Base-by-base conservation (phyloP, 352 stramenopile species). In the Globisporangium megalacanthum region DNA sequence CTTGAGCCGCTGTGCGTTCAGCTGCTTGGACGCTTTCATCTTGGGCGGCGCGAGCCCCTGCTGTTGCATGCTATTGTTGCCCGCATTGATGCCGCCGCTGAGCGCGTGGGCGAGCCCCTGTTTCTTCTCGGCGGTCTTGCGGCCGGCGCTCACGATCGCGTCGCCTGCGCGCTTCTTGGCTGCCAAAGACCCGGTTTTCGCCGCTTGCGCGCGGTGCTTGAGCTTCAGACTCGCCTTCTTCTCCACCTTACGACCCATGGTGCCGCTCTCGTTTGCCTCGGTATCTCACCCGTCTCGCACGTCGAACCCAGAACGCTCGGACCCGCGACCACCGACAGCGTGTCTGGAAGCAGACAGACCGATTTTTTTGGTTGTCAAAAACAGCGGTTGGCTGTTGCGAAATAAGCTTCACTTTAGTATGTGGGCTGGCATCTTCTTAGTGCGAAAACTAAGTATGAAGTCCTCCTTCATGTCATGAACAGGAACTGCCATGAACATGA, bases 1-100 rank as follows among this genome's bases (percentile, higher is more conserved):
- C 41, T 72, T 68, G 36, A 89, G 61, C 11, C 78, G 76, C 35
- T 79, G 68, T 49, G 56, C 62, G 41, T 58, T 76, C 56, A 77
- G 69, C 59, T 81, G 62, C 70, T 86, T 87, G 52, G 62, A 51
- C 36, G 60, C 56, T 31, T 56, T 69, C 15, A 66, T 63, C 56
- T 66, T 71, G 10, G 73, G 69, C 19, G 68, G 75, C 48, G 69
- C 71, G n/a, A 56, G 54, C 20, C 39, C 20, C 46, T 61, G 49
- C 25, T 62, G 58, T 29, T 29, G 25, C 25, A 29, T 29, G 25
- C 4, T 29, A 4, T 29, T 29, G 25, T 29, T 29, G 42, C 31
- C 36, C 4, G 39, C 19, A 17, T 17, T 20, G 22, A n/a, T 37
- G 33, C 31, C 33, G 19, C 33, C 47, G 29, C 33, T 22, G 8